Base-by-base conservation (phyloP, 2,329 filamentous ascomycete species). In the Amphichorda felina region DNA sequence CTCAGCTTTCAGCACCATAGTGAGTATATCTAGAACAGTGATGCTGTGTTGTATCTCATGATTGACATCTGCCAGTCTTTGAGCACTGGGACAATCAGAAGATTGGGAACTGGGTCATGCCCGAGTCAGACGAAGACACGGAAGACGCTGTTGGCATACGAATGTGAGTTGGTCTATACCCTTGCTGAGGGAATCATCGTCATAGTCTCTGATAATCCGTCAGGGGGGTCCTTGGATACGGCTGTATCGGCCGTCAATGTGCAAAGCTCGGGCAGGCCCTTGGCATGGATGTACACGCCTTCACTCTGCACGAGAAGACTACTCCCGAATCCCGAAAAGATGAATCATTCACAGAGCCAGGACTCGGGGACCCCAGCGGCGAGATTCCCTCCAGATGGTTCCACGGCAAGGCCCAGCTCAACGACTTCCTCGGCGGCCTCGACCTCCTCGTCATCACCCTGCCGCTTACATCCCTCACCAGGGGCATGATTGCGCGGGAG, bases 251-350 rank as follows among this genome's bases (percentile, higher is more conserved):
- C 8, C 59, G 70, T 1, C 69, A 74, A 39, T 59, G 59, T 4
- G 70, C 68, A 3, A 63, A 67, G 8, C 66, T 84, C 3, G 71
- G 71, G 9, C 64, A 64, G 11, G 77, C 79, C 2, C 55, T 85
- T 46, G 83, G 82, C 14, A 79, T 84, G 69, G 65, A 75, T 19
- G 72, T 89, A 1, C 65, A 86, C 49, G 83, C 82, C 1, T 87
- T 82, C 59, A 89, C 82, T 0, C 75, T 82, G 0, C 73, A 72
- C 18, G 71, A 79, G 1, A 76, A 79, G n/a, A 53, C 62, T 8
- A 85, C 81, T 0, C 69, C 75, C 0, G 76, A 77, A 37, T 79
- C 75, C 2, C 70, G 70, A 30, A 61, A 56, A 19, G 82, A 89
- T 54, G 51, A 58, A 11, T 71, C 75, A 5, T 89, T 79, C 57